phyloP scores from a whole-genome alignment of 192 early-diverging fungal genomes.

The Globomyces pollinis-pini region DNA sequence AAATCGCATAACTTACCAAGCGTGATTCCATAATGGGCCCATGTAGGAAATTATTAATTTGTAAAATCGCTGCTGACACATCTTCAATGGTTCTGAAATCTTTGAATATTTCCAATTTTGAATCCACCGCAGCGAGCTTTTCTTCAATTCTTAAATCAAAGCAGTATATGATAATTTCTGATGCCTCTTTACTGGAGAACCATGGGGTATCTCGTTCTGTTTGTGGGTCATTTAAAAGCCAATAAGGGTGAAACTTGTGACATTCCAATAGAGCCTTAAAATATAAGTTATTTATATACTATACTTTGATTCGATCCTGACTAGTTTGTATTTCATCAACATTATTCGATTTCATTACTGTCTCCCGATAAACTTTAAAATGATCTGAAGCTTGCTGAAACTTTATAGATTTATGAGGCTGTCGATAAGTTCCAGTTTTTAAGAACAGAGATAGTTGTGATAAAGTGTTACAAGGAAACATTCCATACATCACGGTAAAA shows the following conservation, averaged over 20 bases:
- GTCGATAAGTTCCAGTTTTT: neutral
- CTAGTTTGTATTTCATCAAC: neutral
- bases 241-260: neutral
- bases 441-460: constrained; percentile 2
- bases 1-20: neutral
- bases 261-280: neutral
- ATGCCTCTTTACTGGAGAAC: constrained; percentile 3
- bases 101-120: neutral
- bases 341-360: neutral
- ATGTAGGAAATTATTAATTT: constrained; percentile 6
- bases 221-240: neutral
- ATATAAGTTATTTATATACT: no score
- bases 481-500: constrained; percentile 27
- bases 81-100: neutral
- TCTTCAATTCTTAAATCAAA: neutral
- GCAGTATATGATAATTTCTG: constrained; percentile 2
- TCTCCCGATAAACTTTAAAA: constrained; percentile 5
- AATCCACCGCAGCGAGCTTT: neutral
- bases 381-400: constrained; percentile 12
- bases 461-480: constrained; percentile 24
- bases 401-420: neutral
- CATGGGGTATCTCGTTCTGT: neutral
- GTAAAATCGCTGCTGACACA: neutral
- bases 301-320: neutral
- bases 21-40: neutral